Conservation (phyloP, 2,329 filamentous ascomycete species). For the Trematosphaeria pertusa region DNA sequence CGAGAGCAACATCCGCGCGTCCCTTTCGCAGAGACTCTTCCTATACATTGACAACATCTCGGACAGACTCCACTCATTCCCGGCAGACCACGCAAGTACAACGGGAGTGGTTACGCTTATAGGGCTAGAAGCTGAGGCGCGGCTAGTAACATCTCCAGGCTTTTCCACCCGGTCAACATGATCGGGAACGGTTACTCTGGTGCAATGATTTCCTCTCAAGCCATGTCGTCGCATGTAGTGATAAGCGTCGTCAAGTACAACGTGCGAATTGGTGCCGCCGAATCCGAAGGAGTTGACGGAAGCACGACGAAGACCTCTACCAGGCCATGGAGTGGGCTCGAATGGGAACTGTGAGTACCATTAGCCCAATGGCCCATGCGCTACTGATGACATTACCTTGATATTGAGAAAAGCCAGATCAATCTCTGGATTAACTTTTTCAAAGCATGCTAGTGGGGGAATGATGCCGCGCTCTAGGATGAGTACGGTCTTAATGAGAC, state of each 20-base stretch:
- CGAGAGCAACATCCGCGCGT: not conserved
- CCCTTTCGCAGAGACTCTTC: not conserved
- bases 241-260: constrained; percentile 29
- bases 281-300: constrained; percentile 22
- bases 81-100: not conserved
- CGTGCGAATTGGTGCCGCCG: constrained; percentile 22
- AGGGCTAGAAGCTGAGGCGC: no score
- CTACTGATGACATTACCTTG: constrained; percentile 15
- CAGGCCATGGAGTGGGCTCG: constrained; percentile 16
- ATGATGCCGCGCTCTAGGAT: constrained; percentile 44
- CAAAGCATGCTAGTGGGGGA: constrained; percentile 27
- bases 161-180: not conserved
- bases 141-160: not conserved
- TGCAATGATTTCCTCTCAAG: constrained; percentile 4
- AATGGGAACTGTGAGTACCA: constrained; percentile 16
- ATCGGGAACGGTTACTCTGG: not conserved
- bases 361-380: constrained; percentile 13
- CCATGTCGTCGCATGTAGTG: constrained; percentile 12
- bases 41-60: not conserved
- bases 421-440: constrained; percentile 13
- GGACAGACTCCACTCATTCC: not conserved
- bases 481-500: constrained; percentile 46
- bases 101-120: not conserved
- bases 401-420: constrained; percentile 21
- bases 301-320: constrained; percentile 10